These are phyloP conservation scores for Phytophthora cactorum DNA, from an alignment of 352 stramenopile genomes.

Conservation along the genomic window DNA sequence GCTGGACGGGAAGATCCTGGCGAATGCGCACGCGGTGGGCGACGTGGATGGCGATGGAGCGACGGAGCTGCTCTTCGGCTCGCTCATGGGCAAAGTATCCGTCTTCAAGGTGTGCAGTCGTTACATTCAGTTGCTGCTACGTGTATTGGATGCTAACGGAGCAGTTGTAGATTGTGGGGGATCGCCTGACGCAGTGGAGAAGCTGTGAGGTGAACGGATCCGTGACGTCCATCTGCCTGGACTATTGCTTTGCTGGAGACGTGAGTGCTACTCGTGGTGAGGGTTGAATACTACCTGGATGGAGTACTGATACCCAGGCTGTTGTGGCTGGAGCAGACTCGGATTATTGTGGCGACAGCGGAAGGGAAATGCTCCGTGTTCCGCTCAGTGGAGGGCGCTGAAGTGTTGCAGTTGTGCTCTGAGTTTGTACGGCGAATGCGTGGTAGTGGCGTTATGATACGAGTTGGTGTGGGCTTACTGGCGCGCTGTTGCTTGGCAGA, in stretches of 20 bases:
- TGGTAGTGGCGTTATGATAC: background rate
- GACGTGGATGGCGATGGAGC: constrained; percentile 73
- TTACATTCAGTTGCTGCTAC: background rate
- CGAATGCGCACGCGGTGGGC: constrained; percentile 68
- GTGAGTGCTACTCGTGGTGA: constrained; percentile 30
- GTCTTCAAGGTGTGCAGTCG: constrained; percentile 64
- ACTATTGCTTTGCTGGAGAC: constrained; percentile 42
- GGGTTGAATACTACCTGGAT: background rate
- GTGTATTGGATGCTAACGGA: background rate
- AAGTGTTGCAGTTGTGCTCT: constrained; percentile 57
- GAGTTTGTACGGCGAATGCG: constrained; percentile 67
- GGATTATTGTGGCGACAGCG: constrained; percentile 77
- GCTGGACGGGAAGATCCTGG: constrained; percentile 71
- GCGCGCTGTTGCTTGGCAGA: constrained; percentile 34
- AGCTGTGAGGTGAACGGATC: constrained; percentile 69
- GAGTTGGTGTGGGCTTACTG: constrained; percentile 5
- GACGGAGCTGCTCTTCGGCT: constrained; percentile 73
- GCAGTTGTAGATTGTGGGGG: constrained; percentile 46
- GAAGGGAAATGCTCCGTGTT: constrained; percentile 77
- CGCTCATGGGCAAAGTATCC: constrained; percentile 60
- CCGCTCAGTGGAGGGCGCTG: constrained; percentile 51
- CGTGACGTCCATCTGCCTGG: constrained; percentile 73
- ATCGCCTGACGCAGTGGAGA: constrained; percentile 62
- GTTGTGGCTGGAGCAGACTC: constrained; percentile 34
- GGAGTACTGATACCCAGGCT: background rate